These are phyloP conservation scores for Talaromyces sp. DNA, from an alignment of 2,329 filamentous ascomycete genomes.

Conservation along the genomic window DNA sequence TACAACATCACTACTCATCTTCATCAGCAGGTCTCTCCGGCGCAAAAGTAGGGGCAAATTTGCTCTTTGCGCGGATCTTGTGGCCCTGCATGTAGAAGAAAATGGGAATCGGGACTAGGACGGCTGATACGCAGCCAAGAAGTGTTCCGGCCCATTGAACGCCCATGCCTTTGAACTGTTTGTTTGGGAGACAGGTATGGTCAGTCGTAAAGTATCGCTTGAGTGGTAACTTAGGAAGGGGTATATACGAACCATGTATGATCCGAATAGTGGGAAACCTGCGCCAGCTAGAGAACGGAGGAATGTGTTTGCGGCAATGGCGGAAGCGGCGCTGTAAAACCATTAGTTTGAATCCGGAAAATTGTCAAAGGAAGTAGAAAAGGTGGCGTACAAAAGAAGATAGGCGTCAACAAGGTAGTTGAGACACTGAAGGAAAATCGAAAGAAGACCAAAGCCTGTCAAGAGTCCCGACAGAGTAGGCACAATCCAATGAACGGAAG, in stretches of 20 bases:
- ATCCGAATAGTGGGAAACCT: slow-evolving; percentile 35
- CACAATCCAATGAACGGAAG: slow-evolving; percentile 36
- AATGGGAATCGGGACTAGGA: slow-evolving; percentile 37
- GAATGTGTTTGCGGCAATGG: slow-evolving; percentile 48
- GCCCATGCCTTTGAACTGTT: slow-evolving; percentile 22
- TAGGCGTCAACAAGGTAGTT: slow-evolving; percentile 42
- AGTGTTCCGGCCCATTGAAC: slow-evolving; percentile 34
- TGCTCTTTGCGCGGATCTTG: slow-evolving; percentile 30
- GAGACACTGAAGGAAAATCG: slow-evolving; percentile 46
- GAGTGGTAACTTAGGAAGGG: neutral
- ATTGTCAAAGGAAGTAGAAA: neutral
- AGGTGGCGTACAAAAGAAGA: slow-evolving; percentile 26
- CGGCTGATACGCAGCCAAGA: slow-evolving; percentile 32
- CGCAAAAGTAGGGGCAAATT: slow-evolving; percentile 28
- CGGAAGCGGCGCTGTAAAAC: slow-evolving; percentile 42
- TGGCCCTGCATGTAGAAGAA: slow-evolving; percentile 32
- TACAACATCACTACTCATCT: neutral
- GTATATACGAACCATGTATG: slow-evolving; percentile 24
- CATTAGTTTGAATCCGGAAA: neutral
- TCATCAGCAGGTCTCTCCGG: neutral
- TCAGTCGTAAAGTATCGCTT: neutral
- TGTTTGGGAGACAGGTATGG: neutral
- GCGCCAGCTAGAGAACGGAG: slow-evolving; percentile 40
- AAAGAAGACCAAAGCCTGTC: slow-evolving; percentile 46
- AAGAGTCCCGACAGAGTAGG: slow-evolving; percentile 39